Conservation (phyloP, 2,329 filamentous ascomycete genomes). For the Pestalotiopsis sp. region DNA sequence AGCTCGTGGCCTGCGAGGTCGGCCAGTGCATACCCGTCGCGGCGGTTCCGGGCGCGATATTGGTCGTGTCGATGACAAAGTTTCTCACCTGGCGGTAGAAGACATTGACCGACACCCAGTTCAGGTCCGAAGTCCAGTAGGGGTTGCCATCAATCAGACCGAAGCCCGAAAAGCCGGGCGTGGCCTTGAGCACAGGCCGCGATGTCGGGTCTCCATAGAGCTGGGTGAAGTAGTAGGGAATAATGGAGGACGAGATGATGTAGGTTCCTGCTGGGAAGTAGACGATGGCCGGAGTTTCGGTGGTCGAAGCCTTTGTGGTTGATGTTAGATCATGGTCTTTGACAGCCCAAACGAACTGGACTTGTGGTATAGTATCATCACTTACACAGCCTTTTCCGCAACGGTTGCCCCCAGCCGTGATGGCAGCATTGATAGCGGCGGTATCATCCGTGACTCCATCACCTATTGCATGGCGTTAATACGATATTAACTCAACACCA, state of each 20-base stretch:
- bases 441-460: slow-evolving; percentile 50
- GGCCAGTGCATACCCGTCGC: slow-evolving; percentile 62
- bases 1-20: slow-evolving; percentile 59
- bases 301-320: slow-evolving; percentile 37
- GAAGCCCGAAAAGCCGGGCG: slow-evolving; percentile 53
- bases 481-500: neutral
- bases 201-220: slow-evolving; percentile 62
- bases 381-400: slow-evolving; percentile 46
- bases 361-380: neutral
- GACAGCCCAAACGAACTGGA: neutral
- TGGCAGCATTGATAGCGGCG: slow-evolving; percentile 46
- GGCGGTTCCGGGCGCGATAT: slow-evolving; percentile 29
- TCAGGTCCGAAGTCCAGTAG: slow-evolving; percentile 42
- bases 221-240: slow-evolving; percentile 66
- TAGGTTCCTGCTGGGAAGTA: slow-evolving; percentile 56
- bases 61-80: slow-evolving; percentile 58
- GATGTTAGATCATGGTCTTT: slow-evolving; percentile 13
- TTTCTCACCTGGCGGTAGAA: slow-evolving; percentile 70
- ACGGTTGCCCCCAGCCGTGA: slow-evolving; percentile 40
- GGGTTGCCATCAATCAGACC: slow-evolving; percentile 61
- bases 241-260: slow-evolving; percentile 56
- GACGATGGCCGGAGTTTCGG: slow-evolving; percentile 42
- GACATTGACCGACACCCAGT: slow-evolving; percentile 55
- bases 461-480: slow-evolving; percentile 27
- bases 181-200: slow-evolving; percentile 56